Evolutionary conservation across 306 rosid species (phyloP).

Genomic region (Vicia villosa): DNA sequence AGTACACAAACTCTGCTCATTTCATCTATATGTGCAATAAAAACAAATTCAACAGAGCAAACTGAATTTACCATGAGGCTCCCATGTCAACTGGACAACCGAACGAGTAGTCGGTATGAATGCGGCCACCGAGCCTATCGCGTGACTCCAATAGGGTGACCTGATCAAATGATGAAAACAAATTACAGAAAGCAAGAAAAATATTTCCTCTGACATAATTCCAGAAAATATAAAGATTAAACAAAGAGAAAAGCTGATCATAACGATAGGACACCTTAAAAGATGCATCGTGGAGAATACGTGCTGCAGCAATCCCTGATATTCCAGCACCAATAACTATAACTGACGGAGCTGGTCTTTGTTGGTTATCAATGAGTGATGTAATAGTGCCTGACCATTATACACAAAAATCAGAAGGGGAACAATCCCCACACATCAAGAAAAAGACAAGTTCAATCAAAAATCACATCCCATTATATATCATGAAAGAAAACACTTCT

Average conservation of each 20-base stretch:
- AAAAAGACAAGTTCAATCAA: neutral
- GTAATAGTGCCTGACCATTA: constrained; percentile 44
- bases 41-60: constrained; percentile 1
- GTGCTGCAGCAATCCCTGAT: constrained; percentile 84
- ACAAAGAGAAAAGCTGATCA: neutral
- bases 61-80: constrained; percentile 71
- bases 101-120: constrained; percentile 79
- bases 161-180: constrained; percentile 44
- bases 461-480: neutral
- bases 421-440: neutral
- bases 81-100: constrained; percentile 93
- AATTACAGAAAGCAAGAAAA: constrained; percentile 29
- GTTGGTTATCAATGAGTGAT: constrained; percentile 44
- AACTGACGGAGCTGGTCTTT: constrained; percentile 57
- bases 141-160: constrained; percentile 79
- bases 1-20: constrained; percentile 1
- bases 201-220: neutral
- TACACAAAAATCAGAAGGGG: constrained; percentile 35
- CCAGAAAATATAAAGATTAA: neutral
- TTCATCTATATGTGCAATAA: constrained; percentile 21
- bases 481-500: neutral
- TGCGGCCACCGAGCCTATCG: constrained; percentile 82
- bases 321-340: constrained; percentile 92
- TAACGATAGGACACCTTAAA: constrained; percentile 53
- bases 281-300: constrained; percentile 73